Conservation (phyloP, 305 asterid genomes). For the Ajuga reptans region DNA sequence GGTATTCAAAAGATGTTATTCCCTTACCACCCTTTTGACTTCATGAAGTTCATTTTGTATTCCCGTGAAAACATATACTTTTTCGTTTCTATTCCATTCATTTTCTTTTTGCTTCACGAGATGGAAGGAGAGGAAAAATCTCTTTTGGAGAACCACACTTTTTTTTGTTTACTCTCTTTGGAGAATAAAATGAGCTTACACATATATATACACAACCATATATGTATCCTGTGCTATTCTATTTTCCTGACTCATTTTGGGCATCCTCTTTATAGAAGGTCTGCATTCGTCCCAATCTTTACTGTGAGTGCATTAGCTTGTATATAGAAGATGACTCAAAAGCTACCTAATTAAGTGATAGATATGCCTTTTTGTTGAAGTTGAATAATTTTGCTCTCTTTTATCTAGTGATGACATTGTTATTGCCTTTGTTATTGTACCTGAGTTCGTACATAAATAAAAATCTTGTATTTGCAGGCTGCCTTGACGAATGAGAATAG, state of each 20-base stretch:
- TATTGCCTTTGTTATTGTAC: slow-evolving; percentile 3
- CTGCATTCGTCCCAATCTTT: not conserved
- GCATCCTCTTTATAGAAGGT: slow-evolving; percentile 1
- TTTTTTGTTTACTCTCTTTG: not conserved
- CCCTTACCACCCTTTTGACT: slow-evolving; percentile 5
- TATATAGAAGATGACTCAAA: slow-evolving; percentile 3
- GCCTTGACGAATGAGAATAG: slow-evolving; percentile 47
- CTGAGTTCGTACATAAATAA: not conserved
- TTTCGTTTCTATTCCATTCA: too few species aligned
- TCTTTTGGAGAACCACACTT: not conserved
- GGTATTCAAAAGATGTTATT: slow-evolving; percentile 4
- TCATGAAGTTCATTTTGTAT: not conserved
- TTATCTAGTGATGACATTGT: slow-evolving; percentile 6
- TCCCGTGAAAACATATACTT: not conserved
- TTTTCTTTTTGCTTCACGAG: not conserved
- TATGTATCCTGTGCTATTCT: not conserved
- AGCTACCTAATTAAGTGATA: not conserved
- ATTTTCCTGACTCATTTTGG: slow-evolving; percentile 4
- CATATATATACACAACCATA: not conserved
- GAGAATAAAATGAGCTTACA: not conserved
- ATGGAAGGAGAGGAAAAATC: not conserved
- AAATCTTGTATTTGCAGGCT: slow-evolving; percentile 40
- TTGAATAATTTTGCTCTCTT: slow-evolving; percentile 11
- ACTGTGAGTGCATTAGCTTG: not conserved
- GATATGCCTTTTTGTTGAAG: slow-evolving; percentile 7